A percentile compares a stretch with the other conserved stretches of the same genome.
Evolutionary conservation across 2,329 filamentous ascomycete species (phyloP).

Genomic region (Alternaria metachromatica): DNA sequence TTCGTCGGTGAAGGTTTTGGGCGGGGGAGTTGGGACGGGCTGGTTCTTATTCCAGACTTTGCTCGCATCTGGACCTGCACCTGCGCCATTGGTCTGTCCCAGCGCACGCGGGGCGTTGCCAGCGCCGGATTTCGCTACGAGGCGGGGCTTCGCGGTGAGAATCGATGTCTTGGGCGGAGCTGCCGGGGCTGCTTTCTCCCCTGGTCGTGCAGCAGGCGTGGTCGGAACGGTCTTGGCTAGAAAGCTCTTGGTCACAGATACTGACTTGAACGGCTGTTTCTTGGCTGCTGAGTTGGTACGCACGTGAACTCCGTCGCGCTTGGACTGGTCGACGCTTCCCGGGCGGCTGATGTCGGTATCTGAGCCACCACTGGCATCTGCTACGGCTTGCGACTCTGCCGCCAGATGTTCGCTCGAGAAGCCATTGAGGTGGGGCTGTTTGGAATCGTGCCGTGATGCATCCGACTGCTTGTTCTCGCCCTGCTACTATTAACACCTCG

Average conservation of each 20-base stretch:
- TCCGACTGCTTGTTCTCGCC: conserved; percentile 18
- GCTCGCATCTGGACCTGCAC: conserved; percentile 71
- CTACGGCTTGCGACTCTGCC: conserved; percentile 56
- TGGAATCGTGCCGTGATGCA: conserved; percentile 20
- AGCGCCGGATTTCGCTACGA: conserved; percentile 76
- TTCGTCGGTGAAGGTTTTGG: conserved; percentile 84
- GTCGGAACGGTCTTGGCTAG: conserved; percentile 72
- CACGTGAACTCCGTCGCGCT: conserved; percentile 65
- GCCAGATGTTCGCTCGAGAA: conserved; percentile 43
- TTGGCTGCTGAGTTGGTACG: conserved; percentile 66
- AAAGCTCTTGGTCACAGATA: conserved; percentile 85
- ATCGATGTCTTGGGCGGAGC: conserved; percentile 55
- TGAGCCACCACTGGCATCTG: conserved; percentile 75
- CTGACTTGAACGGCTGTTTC: conserved; percentile 82
- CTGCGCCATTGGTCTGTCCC: conserved; percentile 65
- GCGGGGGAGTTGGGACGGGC: conserved; percentile 74
- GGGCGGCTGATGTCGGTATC: conserved; percentile 75
- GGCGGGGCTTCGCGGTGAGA: conserved; percentile 68
- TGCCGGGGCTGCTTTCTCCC: conserved; percentile 60
- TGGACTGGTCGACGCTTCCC: conserved; percentile 58
- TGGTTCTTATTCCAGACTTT: conserved; percentile 90
- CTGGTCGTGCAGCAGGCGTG: conserved; percentile 57
- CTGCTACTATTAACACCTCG: conserved; percentile 26
- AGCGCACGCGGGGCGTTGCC: conserved; percentile 61
- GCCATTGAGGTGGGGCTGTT: conserved; percentile 44